These are phyloP conservation scores for Haematococcus lacustris DNA, from an alignment of 139 green algal species.

Conservation along the genomic window DNA sequence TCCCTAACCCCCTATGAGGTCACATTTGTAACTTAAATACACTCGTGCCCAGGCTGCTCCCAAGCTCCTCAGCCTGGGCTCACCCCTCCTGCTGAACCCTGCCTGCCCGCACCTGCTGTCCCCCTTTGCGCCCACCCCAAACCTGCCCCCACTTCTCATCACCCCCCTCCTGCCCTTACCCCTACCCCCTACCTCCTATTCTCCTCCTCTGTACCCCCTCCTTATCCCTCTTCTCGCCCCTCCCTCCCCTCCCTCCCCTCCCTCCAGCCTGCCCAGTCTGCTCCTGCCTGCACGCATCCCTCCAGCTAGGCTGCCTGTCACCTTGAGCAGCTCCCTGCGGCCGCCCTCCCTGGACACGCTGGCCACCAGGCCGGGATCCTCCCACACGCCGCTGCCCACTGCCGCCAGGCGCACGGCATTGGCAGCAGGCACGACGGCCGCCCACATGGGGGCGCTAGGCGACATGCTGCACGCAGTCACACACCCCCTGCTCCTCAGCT, in stretches of 20 bases:
- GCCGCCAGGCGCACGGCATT: constrained; percentile 31
- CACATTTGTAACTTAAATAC: too few relatives aligned
- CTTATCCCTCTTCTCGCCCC: neutral
- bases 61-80: too few relatives aligned
- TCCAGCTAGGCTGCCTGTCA: neutral
- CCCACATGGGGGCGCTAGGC: neutral
- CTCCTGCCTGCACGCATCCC: too few relatives aligned
- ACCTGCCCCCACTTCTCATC: too few relatives aligned
- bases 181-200: neutral
- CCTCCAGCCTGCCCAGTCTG: neutral
- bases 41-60: too few relatives aligned
- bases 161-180: neutral
- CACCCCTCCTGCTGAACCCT: too few relatives aligned
- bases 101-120: too few relatives aligned
- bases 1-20: too few relatives aligned
- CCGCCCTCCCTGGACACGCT: constrained; percentile 63
- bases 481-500: neutral
- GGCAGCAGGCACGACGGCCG: neutral
- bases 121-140: too few relatives aligned
- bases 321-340: too few relatives aligned
- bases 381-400: constrained; percentile 54
- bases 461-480: neutral
- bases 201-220: neutral
- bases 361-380: constrained; percentile 60
- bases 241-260: neutral